phyloP scores from a whole-genome alignment of 805 yeast genomes.

The Pichia heedii region DNA sequence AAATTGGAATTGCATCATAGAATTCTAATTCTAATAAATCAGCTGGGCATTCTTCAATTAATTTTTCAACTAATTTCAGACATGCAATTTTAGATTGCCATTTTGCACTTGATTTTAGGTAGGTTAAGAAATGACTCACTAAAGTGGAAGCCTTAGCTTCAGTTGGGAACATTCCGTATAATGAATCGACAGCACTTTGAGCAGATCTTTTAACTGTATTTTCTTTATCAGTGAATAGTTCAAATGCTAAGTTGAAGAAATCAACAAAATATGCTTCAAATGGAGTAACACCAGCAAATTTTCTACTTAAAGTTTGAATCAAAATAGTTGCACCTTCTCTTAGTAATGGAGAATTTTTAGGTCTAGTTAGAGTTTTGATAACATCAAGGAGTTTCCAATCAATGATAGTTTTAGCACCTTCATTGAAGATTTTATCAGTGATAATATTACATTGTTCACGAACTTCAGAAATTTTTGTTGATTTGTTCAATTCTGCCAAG shows the following conservation, averaged over 20 bases:
- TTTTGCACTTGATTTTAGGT: slow-evolving; percentile 75
- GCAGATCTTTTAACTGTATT: slow-evolving; percentile 79
- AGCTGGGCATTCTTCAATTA: slow-evolving; percentile 71
- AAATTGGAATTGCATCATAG: slow-evolving; percentile 67
- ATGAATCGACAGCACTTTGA: slow-evolving; percentile 63
- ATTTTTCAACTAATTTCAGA: slow-evolving; percentile 59
- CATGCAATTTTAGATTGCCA: slow-evolving; percentile 89
- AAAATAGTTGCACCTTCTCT: slow-evolving; percentile 72
- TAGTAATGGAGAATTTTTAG: slow-evolving; percentile 63
- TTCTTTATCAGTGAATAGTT: slow-evolving; percentile 79
- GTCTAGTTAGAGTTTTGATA: slow-evolving; percentile 55
- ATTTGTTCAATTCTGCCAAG: slow-evolving; percentile 42
- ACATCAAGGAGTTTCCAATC: slow-evolving; percentile 63
- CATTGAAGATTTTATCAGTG: slow-evolving; percentile 37
- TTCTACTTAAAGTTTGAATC: slow-evolving; percentile 44
- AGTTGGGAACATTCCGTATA: slow-evolving; percentile 60
- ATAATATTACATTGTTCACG: slow-evolving; percentile 46
- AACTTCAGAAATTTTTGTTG: slow-evolving; percentile 45
- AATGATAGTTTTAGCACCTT: slow-evolving; percentile 40
- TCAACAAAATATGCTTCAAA: slow-evolving; percentile 65
- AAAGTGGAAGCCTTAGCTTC: slow-evolving; percentile 73
- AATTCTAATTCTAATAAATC: slow-evolving; percentile 81
- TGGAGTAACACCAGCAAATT: slow-evolving; percentile 60
- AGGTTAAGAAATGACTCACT: slow-evolving; percentile 49
- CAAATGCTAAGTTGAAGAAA: slow-evolving; percentile 56